Evolutionary conservation across 2,329 filamentous ascomycete genomes (phyloP).

Genomic region (Trichocomaceae sp.): DNA sequence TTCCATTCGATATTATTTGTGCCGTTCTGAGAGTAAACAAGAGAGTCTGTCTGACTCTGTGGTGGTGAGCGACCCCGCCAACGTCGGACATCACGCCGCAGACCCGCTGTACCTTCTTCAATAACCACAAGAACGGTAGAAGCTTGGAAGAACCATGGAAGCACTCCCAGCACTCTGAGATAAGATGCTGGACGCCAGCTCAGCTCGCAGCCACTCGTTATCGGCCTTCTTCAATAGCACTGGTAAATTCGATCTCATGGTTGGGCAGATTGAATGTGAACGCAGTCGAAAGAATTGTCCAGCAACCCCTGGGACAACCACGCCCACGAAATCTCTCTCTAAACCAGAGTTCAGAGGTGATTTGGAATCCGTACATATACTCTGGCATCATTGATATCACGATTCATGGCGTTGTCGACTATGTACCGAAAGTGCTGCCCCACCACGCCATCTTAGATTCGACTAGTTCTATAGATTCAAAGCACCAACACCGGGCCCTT

Average conservation of each 20-base stretch:
- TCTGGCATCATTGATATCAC: background rate
- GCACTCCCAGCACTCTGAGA: background rate
- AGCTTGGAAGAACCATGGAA: background rate
- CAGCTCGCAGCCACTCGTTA: background rate
- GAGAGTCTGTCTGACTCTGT: too few relatives aligned
- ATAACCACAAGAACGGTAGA: background rate
- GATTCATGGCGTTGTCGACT: too few relatives aligned
- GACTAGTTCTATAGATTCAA: too few relatives aligned
- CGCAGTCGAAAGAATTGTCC: background rate
- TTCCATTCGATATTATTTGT: conserved; percentile 4
- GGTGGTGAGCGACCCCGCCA: background rate
- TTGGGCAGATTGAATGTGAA: background rate
- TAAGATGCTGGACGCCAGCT: too few relatives aligned
- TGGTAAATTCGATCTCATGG: background rate
- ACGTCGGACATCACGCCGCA: too few relatives aligned
- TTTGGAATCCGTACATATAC: background rate
- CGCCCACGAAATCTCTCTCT: background rate
- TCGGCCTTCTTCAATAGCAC: background rate
- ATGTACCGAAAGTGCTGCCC: too few relatives aligned
- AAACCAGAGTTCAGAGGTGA: background rate
- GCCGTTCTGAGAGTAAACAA: too few relatives aligned
- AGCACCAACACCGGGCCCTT: too few relatives aligned
- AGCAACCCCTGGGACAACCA: background rate
- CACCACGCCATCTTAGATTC: too few relatives aligned
- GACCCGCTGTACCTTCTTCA: too few relatives aligned